Percentiles rank a stretch among this genome's conserved stretches.
phyloP scores from a whole-genome alignment of 2,329 filamentous ascomycete genomes.

The Zymoseptoria crescenta region DNA sequence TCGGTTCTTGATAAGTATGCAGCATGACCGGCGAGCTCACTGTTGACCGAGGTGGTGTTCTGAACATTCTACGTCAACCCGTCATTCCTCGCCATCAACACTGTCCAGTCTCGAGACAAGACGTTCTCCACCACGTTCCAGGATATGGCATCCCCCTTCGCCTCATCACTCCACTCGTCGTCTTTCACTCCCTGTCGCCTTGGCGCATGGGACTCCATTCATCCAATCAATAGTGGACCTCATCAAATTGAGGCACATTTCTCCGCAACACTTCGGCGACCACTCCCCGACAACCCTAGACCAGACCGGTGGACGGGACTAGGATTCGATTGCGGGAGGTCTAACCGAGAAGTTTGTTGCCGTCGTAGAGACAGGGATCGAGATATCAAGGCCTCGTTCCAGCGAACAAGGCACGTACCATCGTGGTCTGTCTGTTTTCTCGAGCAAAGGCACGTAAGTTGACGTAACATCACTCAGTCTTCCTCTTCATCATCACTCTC shows the following conservation, averaged over 20 bases:
- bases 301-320: too few relatives aligned
- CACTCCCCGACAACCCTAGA: not conserved
- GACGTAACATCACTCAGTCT: too few relatives aligned
- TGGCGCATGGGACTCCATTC: not conserved
- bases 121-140: not conserved
- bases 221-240: not conserved
- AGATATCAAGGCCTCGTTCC: too few relatives aligned
- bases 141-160: not conserved
- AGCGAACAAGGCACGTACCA: too few relatives aligned
- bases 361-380: too few relatives aligned
- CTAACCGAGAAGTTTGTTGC: not conserved
- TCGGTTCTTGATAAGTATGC: too few relatives aligned
- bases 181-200: not conserved
- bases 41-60: too few relatives aligned
- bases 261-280: not conserved
- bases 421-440: too few relatives aligned
- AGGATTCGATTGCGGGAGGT: not conserved
- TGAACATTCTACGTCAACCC: not conserved
- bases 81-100: not conserved
- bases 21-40: too few relatives aligned
- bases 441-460: too few relatives aligned
- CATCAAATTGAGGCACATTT: not conserved
- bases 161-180: not conserved
- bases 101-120: not conserved
- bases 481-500: too few relatives aligned